Evolutionary conservation across 441 rosid genomes (phyloP).

Genomic region (Bruguiera hainesii): DNA sequence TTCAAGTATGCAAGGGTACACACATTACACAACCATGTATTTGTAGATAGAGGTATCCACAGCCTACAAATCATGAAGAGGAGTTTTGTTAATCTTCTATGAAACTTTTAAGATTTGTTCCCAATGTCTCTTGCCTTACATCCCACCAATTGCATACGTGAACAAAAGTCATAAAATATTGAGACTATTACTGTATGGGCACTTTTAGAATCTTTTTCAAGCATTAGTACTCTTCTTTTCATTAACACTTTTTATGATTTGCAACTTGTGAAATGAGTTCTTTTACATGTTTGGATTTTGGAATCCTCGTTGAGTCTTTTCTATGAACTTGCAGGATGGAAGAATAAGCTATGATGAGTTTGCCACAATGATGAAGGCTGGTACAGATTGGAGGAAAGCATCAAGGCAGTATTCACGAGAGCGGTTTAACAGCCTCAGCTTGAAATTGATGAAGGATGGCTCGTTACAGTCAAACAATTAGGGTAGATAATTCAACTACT

Average conservation of each 20-base stretch:
- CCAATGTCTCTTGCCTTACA: too few species aligned
- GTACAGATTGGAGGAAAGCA: slow-evolving; percentile 79
- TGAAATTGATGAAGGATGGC: slow-evolving; percentile 66
- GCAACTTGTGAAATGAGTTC: background rate
- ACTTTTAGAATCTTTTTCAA: too few species aligned
- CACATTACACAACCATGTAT: too few species aligned
- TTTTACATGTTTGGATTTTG: background rate
- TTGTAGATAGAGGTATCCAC: too few species aligned
- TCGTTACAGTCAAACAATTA: slow-evolving; percentile 33
- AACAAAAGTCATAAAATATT: too few species aligned
- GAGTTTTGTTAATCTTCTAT: too few species aligned
- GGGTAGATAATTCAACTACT: background rate
- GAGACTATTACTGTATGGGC: background rate
- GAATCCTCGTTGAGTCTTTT: slow-evolving; percentile 6
- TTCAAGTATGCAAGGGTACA: background rate
- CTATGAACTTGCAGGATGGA: slow-evolving; percentile 55
- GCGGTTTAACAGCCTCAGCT: slow-evolving; percentile 64
- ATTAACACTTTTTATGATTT: slow-evolving; percentile 13
- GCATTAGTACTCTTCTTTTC: background rate
- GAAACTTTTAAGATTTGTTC: too few species aligned
- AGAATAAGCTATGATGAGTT: slow-evolving; percentile 60
- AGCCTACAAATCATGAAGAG: too few species aligned
- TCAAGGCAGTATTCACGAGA: slow-evolving; percentile 70
- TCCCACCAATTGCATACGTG: too few species aligned
- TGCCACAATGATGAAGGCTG: slow-evolving; percentile 78